Base-by-base conservation (phyloP, 202 grass and related monocot species). In the Alloteropsis angusta region DNA sequence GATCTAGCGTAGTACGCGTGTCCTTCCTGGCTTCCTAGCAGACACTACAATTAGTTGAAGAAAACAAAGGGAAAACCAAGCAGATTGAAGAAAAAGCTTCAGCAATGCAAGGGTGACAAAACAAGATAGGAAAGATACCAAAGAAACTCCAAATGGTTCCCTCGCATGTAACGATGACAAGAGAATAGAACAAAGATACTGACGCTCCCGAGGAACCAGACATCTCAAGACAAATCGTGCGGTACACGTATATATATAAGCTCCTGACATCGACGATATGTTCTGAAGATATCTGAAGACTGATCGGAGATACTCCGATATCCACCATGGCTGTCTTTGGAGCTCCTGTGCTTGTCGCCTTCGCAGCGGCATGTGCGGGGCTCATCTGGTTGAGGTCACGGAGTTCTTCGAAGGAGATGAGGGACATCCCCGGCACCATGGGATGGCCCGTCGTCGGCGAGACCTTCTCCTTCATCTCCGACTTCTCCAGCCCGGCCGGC, bases 371-470 rank as follows among this genome's bases (percentile, higher is more conserved):
- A 2, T 38, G 36, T n/a, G 30, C 47, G 12, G 83, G 74, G n/a
- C 41, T 88, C 17, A 1, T 82, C 5, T 79, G 86, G 87, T 25
- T 74, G 60, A 36, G 74, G 10, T 81, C 68, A 53, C 77, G 90
- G 16, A 3, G 41, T 34, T 70, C 84, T 2, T 43, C 72, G 0
- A 66, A 54, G 14, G 81, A 87, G 34, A 78, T 65, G 90, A 65
- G 42, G 15, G 79, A 78, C 44, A 89, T 93, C 68, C 90, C 90
- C 0, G 87, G 90, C 21, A 82, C 59, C 1, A 77, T 87, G 84
- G 90, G 90, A 1, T 89, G 87, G 90, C 90, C 87, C 3, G 67
- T 93, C 11, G 26, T 93, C 37, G 90, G 90, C 58, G 90, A 93
- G 84, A 89, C 90, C 3, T 11, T 89, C 72, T 84, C 90, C 57